Evolutionary conservation across 2,329 filamentous ascomycete genomes (phyloP), one percentile per base, ranked within the genome.

Genomic region (Fusarium fujikuroi): DNA sequence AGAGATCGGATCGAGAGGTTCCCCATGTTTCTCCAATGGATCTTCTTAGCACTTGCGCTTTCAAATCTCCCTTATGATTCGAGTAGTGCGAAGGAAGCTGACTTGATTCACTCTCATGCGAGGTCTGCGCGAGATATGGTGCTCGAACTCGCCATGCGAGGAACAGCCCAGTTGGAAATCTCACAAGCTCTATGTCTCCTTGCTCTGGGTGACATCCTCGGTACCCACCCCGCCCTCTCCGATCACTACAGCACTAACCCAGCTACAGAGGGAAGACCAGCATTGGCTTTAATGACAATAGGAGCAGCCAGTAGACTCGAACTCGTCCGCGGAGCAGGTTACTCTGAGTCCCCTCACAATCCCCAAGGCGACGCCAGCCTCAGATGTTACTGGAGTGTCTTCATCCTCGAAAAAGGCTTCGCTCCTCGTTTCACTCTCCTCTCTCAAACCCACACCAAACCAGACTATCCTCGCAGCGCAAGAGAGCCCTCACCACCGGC

Each of bases 331-430:
- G 46, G 69, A 36, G 60, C 66, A 25, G 50, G 68, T 19, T 63
- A 54, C n/a, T 40, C 60, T 1, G 66, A 37, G 12, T 70, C 70
- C 2, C 32, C 58, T 2, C 44, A 57, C 7, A 42, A 12, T 2
- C 50, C 40, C 1, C 46, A 56, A 9, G 64, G 44, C 2, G 75
- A 77, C 5, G 54, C 75, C 4, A 69, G 70, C 15, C 18, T 67
- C 6, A 61, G 75, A 11, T 77, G 75, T 10, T 73, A 76, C 21
- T 77, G 75, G 75, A 77, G 75, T 9, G 72, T 77, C 9, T 66
- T 71, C 3, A 71, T 71, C 0, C 69, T 77, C 2, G 75, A 77
- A 18, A 77, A 73, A 4, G 63, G 69, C 4, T 77, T 77, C 23
- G 63, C 75, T 0, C 75, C 75, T 0, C 60, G 63, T 0, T 76